phyloP scores from a whole-genome alignment of 108 stramenopile genomes.

The Chaetoceros tenuissimus region DNA sequence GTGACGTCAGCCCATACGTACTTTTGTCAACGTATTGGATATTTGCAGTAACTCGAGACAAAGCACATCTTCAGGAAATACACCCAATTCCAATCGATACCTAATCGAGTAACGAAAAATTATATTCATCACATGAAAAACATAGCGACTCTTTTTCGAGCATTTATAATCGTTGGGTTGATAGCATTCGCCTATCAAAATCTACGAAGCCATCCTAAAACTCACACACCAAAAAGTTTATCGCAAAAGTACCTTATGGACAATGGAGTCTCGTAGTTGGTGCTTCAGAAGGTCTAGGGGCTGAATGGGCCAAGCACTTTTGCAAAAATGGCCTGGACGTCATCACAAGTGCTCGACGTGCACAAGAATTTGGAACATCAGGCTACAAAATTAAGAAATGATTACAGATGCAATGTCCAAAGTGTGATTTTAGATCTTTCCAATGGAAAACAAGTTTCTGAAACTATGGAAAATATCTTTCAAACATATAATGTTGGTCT shows the following conservation, averaged over 20 bases:
- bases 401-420: not conserved
- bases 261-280: not conserved
- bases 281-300: not conserved
- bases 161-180: too few species aligned
- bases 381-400: not conserved
- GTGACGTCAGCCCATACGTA: too few species aligned
- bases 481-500: not conserved
- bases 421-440: not conserved
- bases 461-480: not conserved
- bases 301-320: not conserved
- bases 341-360: not conserved
- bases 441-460: not conserved
- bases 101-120: too few species aligned
- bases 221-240: not conserved
- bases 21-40: too few species aligned
- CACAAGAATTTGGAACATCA: not conserved
- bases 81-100: too few species aligned
- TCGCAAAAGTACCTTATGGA: not conserved
- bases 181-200: too few species aligned
- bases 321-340: not conserved
- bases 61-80: too few species aligned
- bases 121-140: too few species aligned
- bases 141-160: too few species aligned
- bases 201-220: not conserved
- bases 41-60: too few species aligned